Percentiles rank a stretch among this genome's conserved stretches.
Conservation (phyloP, 257 asterid species). For the Nicotiana knightiana region DNA sequence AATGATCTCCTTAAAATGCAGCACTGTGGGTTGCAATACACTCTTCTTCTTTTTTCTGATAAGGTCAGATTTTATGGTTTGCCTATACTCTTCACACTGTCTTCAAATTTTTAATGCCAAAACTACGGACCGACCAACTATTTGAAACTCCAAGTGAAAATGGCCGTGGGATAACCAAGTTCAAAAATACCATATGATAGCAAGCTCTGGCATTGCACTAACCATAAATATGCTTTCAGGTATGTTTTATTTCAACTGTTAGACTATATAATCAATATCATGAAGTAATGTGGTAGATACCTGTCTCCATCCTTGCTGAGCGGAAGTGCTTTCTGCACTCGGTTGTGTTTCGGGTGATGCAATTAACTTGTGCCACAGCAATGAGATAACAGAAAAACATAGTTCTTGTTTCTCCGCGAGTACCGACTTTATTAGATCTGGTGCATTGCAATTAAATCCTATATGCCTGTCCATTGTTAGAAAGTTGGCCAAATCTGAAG, state of each 20-base stretch:
- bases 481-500: conserved; percentile 92
- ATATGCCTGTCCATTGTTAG: conserved; percentile 86
- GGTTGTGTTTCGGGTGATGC: conserved; percentile 92
- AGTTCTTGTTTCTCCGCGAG: conserved; percentile 83
- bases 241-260: not conserved
- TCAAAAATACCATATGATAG: not conserved
- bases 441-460: conserved; percentile 77
- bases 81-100: not conserved
- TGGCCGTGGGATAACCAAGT: not conserved
- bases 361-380: conserved; percentile 98
- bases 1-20: not conserved
- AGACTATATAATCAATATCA: not conserved
- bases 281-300: conserved; percentile 29
- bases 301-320: conserved; percentile 99
- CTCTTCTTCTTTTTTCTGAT: too few relatives aligned
- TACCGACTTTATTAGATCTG: conserved; percentile 73
- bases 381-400: conserved; percentile 90
- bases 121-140: not conserved
- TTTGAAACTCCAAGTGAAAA: not conserved
- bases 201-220: not conserved
- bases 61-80: not conserved
- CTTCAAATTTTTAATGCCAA: conserved; percentile 2
- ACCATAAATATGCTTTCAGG: conserved; percentile 1
- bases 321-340: conserved; percentile 92
- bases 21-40: not conserved